These are phyloP conservation scores for Dipodascus albidus DNA, from an alignment of 805 yeast genomes.

Conservation along the genomic window DNA sequence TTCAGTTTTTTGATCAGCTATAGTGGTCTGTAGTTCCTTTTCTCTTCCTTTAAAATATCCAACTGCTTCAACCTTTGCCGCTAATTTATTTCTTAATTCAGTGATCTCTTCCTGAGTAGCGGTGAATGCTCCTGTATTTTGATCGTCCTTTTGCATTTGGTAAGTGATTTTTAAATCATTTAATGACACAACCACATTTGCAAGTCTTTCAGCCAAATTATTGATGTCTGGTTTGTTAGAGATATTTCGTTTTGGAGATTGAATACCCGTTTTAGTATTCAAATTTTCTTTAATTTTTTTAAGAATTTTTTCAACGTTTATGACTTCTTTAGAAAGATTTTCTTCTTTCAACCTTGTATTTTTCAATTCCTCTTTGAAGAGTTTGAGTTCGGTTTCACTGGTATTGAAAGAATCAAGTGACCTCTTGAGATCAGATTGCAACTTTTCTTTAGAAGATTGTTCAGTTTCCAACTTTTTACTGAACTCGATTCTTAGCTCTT, in stretches of 20 bases:
- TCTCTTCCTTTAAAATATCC: background rate
- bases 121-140: background rate
- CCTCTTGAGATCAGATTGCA: background rate
- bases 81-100: background rate
- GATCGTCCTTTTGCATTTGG: background rate
- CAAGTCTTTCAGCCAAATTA: background rate
- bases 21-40: background rate
- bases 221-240: background rate
- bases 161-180: background rate
- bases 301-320: background rate
- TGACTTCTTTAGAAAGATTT: background rate
- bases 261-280: background rate
- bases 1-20: background rate
- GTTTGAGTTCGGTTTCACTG: background rate
- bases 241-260: background rate
- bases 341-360: background rate
- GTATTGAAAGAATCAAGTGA: background rate
- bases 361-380: background rate
- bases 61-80: constrained; percentile 1
- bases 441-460: background rate
- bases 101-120: background rate
- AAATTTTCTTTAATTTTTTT: background rate
- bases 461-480: background rate
- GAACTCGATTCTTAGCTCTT: background rate
- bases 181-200: background rate